Evolutionary conservation across 257 asterid species (phyloP).

Genomic region (Przewalskia tangutica): DNA sequence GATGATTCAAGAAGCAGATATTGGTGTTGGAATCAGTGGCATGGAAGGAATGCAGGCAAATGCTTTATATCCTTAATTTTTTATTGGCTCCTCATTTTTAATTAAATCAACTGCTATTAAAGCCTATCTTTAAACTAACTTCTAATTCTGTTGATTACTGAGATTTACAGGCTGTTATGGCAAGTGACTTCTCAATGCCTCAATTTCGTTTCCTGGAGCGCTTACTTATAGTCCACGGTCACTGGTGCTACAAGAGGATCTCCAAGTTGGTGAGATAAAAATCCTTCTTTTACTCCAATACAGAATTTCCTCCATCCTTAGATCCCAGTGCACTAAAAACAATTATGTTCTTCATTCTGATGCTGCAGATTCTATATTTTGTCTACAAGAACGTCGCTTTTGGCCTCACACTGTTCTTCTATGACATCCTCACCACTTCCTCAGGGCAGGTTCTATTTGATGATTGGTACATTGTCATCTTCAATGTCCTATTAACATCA

Average conservation of each 20-base stretch:
- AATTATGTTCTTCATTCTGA: slow-evolving; percentile 4
- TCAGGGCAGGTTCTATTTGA: slow-evolving; percentile 90
- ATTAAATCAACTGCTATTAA: not conserved
- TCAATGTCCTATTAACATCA: slow-evolving; percentile 91
- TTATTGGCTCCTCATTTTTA: slow-evolving; percentile 8
- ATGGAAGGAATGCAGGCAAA: slow-evolving; percentile 99
- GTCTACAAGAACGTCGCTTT: slow-evolving; percentile 95
- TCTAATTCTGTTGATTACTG: not conserved
- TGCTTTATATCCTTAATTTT: slow-evolving; percentile 3
- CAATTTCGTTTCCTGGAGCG: slow-evolving; percentile 93
- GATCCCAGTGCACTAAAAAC: not conserved
- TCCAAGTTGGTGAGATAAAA: slow-evolving; percentile 71
- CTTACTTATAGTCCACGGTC: slow-evolving; percentile 92
- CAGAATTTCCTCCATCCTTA: not conserved
- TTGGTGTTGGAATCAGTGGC: slow-evolving; percentile 99
- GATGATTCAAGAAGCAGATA: slow-evolving; percentile 99
- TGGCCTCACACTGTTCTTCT: slow-evolving; percentile 91
- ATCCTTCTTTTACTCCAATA: not conserved
- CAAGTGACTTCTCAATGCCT: slow-evolving; percentile 95
- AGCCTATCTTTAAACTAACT: not conserved
- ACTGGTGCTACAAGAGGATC: slow-evolving; percentile 98
- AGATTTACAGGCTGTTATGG: slow-evolving; percentile 93
- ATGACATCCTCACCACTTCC: slow-evolving; percentile 88
- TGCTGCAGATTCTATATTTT: slow-evolving; percentile 80
- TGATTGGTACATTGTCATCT: slow-evolving; percentile 88